These are phyloP conservation scores for Pezicula neosporulosa DNA, from an alignment of 2,329 filamentous ascomycete genomes.

Conservation along the genomic window DNA sequence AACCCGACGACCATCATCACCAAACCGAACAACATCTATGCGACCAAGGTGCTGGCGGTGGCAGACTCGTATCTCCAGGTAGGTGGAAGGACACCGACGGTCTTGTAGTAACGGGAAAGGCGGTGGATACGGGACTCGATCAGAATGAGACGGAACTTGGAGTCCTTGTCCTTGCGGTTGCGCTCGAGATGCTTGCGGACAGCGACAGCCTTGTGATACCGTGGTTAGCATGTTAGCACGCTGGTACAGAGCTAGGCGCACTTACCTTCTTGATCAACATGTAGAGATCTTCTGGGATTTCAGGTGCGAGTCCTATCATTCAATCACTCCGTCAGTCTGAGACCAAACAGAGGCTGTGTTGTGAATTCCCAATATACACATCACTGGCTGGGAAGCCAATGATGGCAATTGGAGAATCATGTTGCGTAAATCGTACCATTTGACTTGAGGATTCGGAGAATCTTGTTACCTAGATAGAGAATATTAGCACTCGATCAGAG, in stretches of 20 bases:
- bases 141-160: constrained; percentile 99
- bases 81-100: constrained; percentile 76
- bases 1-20: constrained; percentile 11
- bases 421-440: constrained; percentile 69
- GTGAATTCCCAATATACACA: constrained; percentile 17
- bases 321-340: constrained; percentile 83
- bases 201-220: constrained; percentile 65
- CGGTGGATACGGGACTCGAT: constrained; percentile 99
- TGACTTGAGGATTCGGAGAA: constrained; percentile 97
- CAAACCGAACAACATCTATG: constrained; percentile 53
- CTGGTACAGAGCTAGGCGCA: not conserved
- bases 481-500: constrained; percentile 33
- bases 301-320: constrained; percentile 88
- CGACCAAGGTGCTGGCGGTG: constrained; percentile 90
- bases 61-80: constrained; percentile 99
- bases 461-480: constrained; percentile 82
- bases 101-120: constrained; percentile 99
- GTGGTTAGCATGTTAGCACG: constrained; percentile 14
- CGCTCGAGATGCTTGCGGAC: constrained; percentile 99
- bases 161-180: constrained; percentile 99
- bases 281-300: constrained; percentile 99
- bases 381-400: constrained; percentile 31
- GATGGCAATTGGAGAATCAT: constrained; percentile 16
- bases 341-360: constrained; percentile 79
- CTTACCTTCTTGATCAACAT: constrained; percentile 99